Evolutionary conservation across 495 filamentous ascomycete species (phyloP), one percentile per base, ranked within the genome.

Genomic region (Penicillium riverlandense): DNA sequence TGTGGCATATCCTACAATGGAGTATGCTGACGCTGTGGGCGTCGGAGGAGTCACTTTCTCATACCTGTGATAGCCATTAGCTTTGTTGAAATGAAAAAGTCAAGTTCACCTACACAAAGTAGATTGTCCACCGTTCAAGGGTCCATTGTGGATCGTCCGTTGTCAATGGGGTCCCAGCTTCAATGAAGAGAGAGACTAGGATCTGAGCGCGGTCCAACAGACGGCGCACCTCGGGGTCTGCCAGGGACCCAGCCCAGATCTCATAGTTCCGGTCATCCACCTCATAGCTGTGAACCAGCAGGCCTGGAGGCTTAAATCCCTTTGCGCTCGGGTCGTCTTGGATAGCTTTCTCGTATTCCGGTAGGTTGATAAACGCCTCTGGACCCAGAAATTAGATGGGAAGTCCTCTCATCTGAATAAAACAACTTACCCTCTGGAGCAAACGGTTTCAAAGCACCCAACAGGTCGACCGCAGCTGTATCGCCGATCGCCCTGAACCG

Each of bases 111-210:
- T 69, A 80, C 74, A 84, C 63, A 46, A 96, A 86, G 65, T 84
- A 97, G 13, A 96, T 72, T 0, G 84, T 88, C 92, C 92, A 99
- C 58, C 90, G 78, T 41, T 82, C 74, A 7, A 88, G 63, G 7
- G 77, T 77, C 79, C 82, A 85, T 31, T 85, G 80, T 4, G 78
- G 72, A 43, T 94, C 88, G 35, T 91, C 78, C 10, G 86, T 65
- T 8, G 81, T 72, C 13, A 95, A 71, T 16, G 71, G 75, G 10
- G 79, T 82, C 29, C 88, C 94, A 15, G 87, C 92, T 63, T 99
- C 92, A 48, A 99, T 95, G 63, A 85, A 95, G 42, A 96, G 71
- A 7, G 84, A 82, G n/a, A 88, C 76, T 16, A 90, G 70, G 32
- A 96, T 78, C 61, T 95, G 88, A 38, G 90, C 79, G 37, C 88